Evolutionary conservation across 768 basidiomycete species (phyloP).

Genomic region (Austroboletus eburneus): DNA sequence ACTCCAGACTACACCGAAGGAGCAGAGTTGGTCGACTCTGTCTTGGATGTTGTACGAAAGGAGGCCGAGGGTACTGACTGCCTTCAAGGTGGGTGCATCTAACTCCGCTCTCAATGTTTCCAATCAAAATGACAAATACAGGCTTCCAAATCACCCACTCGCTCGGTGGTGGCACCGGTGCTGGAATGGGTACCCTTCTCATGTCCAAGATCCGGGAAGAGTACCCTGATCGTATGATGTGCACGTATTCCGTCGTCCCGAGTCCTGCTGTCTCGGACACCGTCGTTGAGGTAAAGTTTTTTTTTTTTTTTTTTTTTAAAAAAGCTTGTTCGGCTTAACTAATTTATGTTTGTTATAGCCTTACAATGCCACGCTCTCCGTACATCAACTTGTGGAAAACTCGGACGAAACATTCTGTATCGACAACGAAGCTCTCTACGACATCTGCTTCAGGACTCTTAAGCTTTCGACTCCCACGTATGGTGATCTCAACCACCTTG

Average conservation of each 20-base stretch:
- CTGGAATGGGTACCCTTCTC: conserved; percentile 98
- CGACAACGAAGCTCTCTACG: conserved; percentile 98
- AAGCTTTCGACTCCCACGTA: conserved; percentile 95
- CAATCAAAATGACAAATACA: conserved; percentile 26
- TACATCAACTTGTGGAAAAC: conserved; percentile 99
- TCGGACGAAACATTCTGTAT: conserved; percentile 99
- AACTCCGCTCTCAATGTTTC: not conserved
- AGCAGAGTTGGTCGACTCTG: conserved; percentile 97
- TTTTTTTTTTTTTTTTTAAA: conserved; percentile 8
- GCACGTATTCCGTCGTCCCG: conserved; percentile 98
- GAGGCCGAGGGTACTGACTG: conserved; percentile 98
- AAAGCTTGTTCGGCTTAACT: not conserved
- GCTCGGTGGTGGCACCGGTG: conserved; percentile 97
- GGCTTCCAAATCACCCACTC: conserved; percentile 99
- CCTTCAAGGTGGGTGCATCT: conserved; percentile 76
- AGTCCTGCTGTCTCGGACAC: conserved; percentile 98
- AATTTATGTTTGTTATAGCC: conserved; percentile 47
- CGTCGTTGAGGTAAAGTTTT: conserved; percentile 75
- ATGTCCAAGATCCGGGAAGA: conserved; percentile 99
- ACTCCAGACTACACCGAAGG: conserved; percentile 79
- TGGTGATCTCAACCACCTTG: conserved; percentile 96
- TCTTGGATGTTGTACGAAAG: conserved; percentile 97
- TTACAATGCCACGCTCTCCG: conserved; percentile 97
- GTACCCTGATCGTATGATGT: conserved; percentile 99
- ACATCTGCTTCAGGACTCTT: conserved; percentile 97